Evolutionary conservation across 148 eudicot genomes (phyloP), one percentile per base, ranked within the genome.

Genomic region (Rhododendron simsii): DNA sequence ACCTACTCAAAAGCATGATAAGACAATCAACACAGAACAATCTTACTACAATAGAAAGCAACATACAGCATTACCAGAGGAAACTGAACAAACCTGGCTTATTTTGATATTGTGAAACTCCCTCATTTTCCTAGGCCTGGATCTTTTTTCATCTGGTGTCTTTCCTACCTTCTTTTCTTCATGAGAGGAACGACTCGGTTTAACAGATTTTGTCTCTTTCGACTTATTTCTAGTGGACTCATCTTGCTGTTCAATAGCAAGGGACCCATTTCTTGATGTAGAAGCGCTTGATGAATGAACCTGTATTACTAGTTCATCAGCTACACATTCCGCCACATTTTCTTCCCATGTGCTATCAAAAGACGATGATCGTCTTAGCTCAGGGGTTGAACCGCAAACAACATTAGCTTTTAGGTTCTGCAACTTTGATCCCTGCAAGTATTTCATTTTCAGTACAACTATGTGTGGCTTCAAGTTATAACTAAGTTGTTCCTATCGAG

Each of bases 51-150:
- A 44, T 23, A 82, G 84, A 78, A 26, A 63, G 50, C 45, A 59
- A 83, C 37, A 13, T 28, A 50, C 47, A 48, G 59, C 57, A 53
- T 51, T 82, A 20, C 35, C 26, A 26, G 33, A 83, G 84, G 47
- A 84, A 55, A 88, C 73, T 47, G 11, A 81, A 91, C 91, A 61
- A 79, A 97, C 99, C 98, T 97, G 99, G 91, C 99, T 95, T 83
- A 97, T 97, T 90, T 94, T 97, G 88, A 97, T 93, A 89, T 97
- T 94, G 85, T 94, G 95, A 81, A 97, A 97, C 87, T 95, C 99
- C 92, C 94, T 93, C 95, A 94, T 77, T 86, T 88, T 93, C 71
- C 98, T 90, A 55, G 98, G 96, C 90, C 91, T 92, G 78, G 98
- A 77, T 87, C 91, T 90, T 89, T 94, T 97, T 82, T 97, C 98